phyloP scores from a whole-genome alignment of 2,329 filamentous ascomycete species.

The Talaromyces verruculosus region DNA sequence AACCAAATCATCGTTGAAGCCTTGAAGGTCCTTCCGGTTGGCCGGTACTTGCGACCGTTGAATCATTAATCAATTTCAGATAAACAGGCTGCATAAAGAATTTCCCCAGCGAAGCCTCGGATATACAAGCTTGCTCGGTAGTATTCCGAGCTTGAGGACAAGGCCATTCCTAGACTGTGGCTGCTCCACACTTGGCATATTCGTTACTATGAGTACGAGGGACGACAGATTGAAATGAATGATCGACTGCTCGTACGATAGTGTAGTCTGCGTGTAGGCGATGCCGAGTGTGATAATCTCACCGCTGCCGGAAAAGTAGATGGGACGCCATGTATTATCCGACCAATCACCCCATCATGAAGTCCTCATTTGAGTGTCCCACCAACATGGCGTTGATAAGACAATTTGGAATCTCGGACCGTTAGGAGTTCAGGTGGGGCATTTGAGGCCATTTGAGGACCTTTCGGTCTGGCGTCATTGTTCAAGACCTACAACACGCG shows the following conservation, averaged over 20 bases:
- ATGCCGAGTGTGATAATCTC: not conserved
- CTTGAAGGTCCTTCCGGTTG: not conserved
- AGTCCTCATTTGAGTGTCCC: not conserved
- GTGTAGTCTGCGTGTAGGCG: not conserved
- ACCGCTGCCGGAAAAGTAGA: constrained; percentile 5
- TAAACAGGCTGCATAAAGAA: not conserved
- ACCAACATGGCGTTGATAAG: not conserved
- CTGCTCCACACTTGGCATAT: not conserved
- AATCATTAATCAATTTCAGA: not conserved
- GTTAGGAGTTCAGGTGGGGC: not conserved
- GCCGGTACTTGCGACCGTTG: not conserved
- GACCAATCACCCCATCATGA: not conserved
- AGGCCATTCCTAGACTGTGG: not conserved
- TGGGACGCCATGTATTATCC: not conserved
- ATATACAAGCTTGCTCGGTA: not conserved
- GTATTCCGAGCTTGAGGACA: not conserved
- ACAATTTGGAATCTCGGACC: not conserved
- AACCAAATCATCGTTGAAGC: not conserved
- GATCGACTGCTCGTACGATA: not conserved
- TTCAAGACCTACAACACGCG: not conserved
- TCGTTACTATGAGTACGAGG: not conserved
- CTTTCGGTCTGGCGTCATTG: not conserved
- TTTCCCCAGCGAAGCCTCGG: not conserved
- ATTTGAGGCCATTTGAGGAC: constrained; percentile 3
- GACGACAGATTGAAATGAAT: not conserved